Evolutionary conservation across 805 yeast species (phyloP).

Genomic region (Candida fluviatilis): DNA sequence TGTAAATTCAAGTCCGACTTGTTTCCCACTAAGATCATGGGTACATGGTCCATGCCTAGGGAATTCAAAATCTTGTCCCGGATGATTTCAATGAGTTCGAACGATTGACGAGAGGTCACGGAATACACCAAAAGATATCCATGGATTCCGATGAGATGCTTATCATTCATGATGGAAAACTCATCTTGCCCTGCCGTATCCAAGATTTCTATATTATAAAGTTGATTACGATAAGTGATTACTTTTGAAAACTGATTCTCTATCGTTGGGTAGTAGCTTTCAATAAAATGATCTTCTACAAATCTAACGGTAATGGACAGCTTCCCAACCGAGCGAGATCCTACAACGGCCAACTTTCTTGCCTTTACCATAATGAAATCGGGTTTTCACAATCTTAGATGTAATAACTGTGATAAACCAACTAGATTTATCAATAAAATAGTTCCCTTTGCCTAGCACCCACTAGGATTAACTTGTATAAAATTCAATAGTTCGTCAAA

Average conservation of each 20-base stretch:
- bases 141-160: slow-evolving; percentile 74
- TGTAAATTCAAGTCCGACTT: slow-evolving; percentile 61
- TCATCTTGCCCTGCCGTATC: slow-evolving; percentile 96
- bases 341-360: slow-evolving; percentile 80
- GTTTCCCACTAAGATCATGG: slow-evolving; percentile 61
- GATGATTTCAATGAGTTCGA: slow-evolving; percentile 70
- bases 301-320: slow-evolving; percentile 81
- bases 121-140: slow-evolving; percentile 82
- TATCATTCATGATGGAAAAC: slow-evolving; percentile 73
- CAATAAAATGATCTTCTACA: slow-evolving; percentile 85
- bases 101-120: slow-evolving; percentile 71
- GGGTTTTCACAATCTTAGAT: background rate
- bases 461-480: no score
- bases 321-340: slow-evolving; percentile 85
- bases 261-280: slow-evolving; percentile 85
- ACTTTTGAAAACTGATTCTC: slow-evolving; percentile 78
- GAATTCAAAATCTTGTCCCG: slow-evolving; percentile 81
- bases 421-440: background rate
- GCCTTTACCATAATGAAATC: slow-evolving; percentile 39
- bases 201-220: slow-evolving; percentile 75
- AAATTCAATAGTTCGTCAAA: background rate
- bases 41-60: slow-evolving; percentile 45
- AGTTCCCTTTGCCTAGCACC: no score
- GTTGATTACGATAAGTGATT: slow-evolving; percentile 64
- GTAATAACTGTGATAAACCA: background rate